These are phyloP conservation scores for Cystobasidiaceae sp. DNA, from an alignment of 1,284 basidiomycete genomes.

Conservation along the genomic window DNA sequence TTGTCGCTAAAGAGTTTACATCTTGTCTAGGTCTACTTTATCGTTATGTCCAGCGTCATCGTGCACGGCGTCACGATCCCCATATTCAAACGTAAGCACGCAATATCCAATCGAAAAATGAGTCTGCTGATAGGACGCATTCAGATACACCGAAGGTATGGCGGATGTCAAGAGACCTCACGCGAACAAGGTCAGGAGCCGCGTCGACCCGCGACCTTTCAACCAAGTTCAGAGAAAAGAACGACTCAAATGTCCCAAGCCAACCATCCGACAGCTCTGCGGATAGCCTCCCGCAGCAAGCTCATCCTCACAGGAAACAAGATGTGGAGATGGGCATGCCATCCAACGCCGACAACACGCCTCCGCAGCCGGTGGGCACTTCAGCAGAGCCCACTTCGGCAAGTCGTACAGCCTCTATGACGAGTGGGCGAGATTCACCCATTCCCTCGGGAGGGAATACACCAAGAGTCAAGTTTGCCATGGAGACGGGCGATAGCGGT, in stretches of 20 bases:
- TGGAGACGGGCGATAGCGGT: too few relatives aligned
- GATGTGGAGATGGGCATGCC: not conserved
- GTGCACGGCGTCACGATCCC: conserved; percentile 48
- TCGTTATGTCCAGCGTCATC: conserved; percentile 52
- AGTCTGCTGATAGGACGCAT: not conserved
- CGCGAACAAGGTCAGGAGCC: not conserved
- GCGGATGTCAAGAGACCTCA: not conserved
- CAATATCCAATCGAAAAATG: not conserved
- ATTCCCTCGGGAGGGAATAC: too few relatives aligned
- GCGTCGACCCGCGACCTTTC: not conserved
- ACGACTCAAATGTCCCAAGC: not conserved
- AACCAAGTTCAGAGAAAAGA: not conserved
- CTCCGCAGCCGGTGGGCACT: too few relatives aligned
- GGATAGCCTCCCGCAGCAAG: not conserved
- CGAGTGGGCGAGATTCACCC: too few relatives aligned
- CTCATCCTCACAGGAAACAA: not conserved
- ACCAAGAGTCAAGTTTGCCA: too few relatives aligned
- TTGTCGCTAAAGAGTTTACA: too few relatives aligned
- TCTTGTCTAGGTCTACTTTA: conserved; percentile 51
- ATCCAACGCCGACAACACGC: too few relatives aligned
- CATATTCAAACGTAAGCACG: conserved; percentile 18
- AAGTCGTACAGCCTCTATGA: too few relatives aligned
- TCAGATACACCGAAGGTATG: not conserved
- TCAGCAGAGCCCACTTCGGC: too few relatives aligned
- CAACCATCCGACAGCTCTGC: not conserved